Evolutionary conservation across 345 rosid species (phyloP).

Genomic region (Pistacia vera): DNA sequence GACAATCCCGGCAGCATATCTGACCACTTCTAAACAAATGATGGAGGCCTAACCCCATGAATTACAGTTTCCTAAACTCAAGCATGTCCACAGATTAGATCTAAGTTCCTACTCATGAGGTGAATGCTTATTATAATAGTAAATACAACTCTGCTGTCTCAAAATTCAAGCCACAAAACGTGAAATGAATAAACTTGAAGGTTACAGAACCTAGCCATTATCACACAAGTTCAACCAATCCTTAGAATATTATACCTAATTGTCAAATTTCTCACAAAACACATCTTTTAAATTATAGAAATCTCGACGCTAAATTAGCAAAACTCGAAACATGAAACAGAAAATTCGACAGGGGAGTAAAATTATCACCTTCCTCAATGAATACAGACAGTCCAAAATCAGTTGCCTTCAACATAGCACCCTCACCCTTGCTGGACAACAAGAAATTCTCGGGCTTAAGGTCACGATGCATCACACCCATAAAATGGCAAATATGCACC

Average conservation of each 20-base stretch:
- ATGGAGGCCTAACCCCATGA: no score
- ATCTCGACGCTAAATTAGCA: not conserved
- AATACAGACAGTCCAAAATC: constrained; percentile 88
- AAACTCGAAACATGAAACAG: constrained; percentile 2
- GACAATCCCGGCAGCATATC: no score
- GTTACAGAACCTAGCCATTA: not conserved
- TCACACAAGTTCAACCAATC: not conserved
- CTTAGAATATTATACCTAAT: not conserved
- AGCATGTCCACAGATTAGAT: no score
- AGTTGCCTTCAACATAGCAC: constrained; percentile 74
- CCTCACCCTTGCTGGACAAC: constrained; percentile 60
- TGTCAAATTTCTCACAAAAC: not conserved
- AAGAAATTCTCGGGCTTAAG: constrained; percentile 95
- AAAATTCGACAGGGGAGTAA: not conserved
- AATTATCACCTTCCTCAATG: constrained; percentile 70
- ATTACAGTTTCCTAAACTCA: no score
- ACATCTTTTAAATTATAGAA: not conserved
- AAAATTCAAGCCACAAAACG: not conserved
- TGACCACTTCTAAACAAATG: no score
- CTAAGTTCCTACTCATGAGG: no score
- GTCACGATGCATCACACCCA: constrained; percentile 90
- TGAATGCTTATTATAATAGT: not conserved
- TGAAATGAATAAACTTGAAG: not conserved
- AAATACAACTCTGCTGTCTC: not conserved
- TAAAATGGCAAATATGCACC: constrained; percentile 80